Conservation (phyloP, 805 yeast genomes). For the Komagataella mondaviorum region DNA sequence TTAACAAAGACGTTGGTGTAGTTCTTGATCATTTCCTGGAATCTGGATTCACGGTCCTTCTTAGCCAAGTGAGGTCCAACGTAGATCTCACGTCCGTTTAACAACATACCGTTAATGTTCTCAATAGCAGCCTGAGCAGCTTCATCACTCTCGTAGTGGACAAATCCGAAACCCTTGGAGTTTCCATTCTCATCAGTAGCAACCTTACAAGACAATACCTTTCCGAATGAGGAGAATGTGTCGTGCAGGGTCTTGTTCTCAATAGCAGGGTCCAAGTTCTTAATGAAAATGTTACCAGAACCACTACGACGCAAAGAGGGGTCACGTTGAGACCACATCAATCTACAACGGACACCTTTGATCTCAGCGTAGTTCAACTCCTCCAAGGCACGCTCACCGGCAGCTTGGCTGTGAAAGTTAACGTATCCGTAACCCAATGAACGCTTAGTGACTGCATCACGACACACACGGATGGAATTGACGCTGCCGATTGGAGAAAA, state of each 20-base stretch:
- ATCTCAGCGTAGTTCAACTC: constrained; percentile 88
- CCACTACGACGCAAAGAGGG: constrained; percentile 92
- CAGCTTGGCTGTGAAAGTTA: constrained; percentile 79
- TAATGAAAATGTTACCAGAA: constrained; percentile 93
- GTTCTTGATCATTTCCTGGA: constrained; percentile 81
- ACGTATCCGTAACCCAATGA: constrained; percentile 98
- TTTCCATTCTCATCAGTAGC: constrained; percentile 87
- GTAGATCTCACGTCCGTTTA: constrained; percentile 90
- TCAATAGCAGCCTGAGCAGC: constrained; percentile 92
- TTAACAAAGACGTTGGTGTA: constrained; percentile 94
- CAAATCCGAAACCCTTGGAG: constrained; percentile 95
- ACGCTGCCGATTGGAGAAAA: constrained; percentile 94
- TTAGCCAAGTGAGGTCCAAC: constrained; percentile 91
- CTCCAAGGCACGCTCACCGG: constrained; percentile 89
- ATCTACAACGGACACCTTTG: constrained; percentile 95
- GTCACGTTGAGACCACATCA: constrained; percentile 99
- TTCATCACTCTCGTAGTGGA: constrained; percentile 88
- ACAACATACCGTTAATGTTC: constrained; percentile 95
- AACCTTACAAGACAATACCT: constrained; percentile 90
- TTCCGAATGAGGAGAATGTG: constrained; percentile 94
- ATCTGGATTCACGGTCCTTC: constrained; percentile 88
- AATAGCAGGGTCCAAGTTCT: constrained; percentile 95
- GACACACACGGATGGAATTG: constrained; percentile 94
- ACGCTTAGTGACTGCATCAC: constrained; percentile 94
- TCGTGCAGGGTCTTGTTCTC: constrained; percentile 98